Conservation (phyloP, 2,329 filamentous ascomycete species). For the Ophiostoma quercus region DNA sequence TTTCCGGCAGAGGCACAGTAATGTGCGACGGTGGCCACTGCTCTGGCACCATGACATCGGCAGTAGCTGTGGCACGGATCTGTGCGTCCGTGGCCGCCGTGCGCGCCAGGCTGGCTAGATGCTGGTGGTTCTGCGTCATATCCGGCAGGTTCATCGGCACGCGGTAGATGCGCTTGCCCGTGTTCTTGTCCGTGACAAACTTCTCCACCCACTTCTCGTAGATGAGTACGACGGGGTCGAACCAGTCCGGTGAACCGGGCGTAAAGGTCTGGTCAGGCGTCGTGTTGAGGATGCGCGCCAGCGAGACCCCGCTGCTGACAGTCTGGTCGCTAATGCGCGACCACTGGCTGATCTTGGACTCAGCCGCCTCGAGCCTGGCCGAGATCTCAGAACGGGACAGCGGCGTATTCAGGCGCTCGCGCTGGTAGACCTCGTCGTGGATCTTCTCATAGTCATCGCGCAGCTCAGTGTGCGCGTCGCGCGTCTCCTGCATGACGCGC, state of each 20-base stretch:
- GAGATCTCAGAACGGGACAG: neutral
- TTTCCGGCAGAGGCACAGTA: neutral
- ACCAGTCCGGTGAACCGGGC: conserved; percentile 8
- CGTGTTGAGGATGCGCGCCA: conserved; percentile 22
- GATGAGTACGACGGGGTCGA: conserved; percentile 23
- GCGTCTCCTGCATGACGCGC: conserved; percentile 12
- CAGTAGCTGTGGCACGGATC: neutral
- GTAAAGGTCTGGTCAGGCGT: conserved; percentile 14
- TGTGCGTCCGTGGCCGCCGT: neutral
- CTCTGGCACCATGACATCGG: conserved; percentile 13
- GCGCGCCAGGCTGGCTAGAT: neutral
- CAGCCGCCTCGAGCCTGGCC: neutral
- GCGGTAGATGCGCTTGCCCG: conserved; percentile 21
- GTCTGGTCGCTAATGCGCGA: conserved; percentile 16
- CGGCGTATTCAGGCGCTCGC: neutral
- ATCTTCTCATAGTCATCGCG: neutral
- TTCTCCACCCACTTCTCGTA: conserved; percentile 27
- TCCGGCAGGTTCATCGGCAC: conserved; percentile 23
- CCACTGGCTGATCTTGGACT: conserved; percentile 18
- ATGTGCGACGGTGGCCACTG: conserved; percentile 11
- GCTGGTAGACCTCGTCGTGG: neutral
- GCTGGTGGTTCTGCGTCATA: conserved; percentile 1
- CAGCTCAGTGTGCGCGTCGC: neutral
- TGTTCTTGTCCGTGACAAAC: conserved; percentile 7
- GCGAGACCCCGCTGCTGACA: neutral